Percentiles rank a stretch among this genome's conserved stretches.
phyloP scores from a whole-genome alignment of 2,329 filamentous ascomycete genomes.

The Colletotrichum sp. region DNA sequence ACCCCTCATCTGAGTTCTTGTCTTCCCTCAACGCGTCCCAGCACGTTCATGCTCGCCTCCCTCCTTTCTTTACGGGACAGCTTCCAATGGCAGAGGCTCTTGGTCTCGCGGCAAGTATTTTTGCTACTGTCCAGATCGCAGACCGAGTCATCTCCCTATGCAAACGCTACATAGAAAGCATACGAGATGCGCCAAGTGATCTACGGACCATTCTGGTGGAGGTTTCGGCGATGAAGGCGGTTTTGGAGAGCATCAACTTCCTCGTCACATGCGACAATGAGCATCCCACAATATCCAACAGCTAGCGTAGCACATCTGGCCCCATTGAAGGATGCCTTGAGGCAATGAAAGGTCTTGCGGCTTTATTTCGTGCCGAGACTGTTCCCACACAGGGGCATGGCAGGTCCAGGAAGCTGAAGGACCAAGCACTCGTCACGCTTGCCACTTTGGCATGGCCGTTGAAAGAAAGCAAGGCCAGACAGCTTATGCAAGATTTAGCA shows the following conservation, averaged over 20 bases:
- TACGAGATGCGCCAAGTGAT: background rate
- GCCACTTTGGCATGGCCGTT: background rate
- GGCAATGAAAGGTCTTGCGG: background rate
- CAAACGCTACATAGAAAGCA: background rate
- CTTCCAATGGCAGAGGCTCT: background rate
- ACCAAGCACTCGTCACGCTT: rapidly evolving
- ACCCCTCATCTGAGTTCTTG: background rate
- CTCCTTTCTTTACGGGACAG: rapidly evolving
- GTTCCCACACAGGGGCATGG: rapidly evolving
- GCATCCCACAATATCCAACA: rapidly evolving
- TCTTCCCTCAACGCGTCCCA: no score
- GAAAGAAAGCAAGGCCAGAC: background rate
- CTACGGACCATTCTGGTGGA: background rate
- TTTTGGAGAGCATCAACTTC: background rate
- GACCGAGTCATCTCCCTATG: background rate
- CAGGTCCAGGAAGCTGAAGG: background rate
- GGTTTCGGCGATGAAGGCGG: rapidly evolving
- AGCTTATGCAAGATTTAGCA: background rate
- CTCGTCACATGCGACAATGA: background rate
- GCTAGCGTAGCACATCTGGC: background rate
- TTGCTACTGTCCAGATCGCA: background rate
- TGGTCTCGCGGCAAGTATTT: background rate
- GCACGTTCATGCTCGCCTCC: no score
- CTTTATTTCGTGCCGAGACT: background rate
- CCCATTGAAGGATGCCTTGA: background rate